phyloP scores from a whole-genome alignment of 1,284 basidiomycete genomes.

The Macrocystidia cucumis region DNA sequence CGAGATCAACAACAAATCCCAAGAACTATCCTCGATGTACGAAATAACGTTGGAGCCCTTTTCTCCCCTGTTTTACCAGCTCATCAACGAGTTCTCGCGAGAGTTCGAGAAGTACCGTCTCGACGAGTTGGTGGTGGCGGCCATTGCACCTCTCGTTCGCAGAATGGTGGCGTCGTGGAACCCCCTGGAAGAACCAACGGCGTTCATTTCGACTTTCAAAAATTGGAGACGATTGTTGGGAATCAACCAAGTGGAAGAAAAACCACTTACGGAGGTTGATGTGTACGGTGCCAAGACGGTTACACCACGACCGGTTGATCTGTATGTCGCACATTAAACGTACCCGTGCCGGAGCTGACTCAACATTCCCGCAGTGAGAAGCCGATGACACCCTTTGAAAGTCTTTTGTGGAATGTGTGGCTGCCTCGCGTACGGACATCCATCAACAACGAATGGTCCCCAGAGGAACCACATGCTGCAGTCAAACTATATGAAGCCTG shows the following conservation, averaged over 20 bases:
- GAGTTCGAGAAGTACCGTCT: constrained; percentile 79
- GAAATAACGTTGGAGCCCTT: constrained; percentile 69
- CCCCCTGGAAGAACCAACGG: constrained; percentile 61
- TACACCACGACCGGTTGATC: constrained; percentile 20
- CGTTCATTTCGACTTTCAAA: constrained; percentile 57
- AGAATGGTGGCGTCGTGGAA: constrained; percentile 64
- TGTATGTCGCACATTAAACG: constrained; percentile 23
- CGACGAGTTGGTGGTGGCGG: constrained; percentile 90
- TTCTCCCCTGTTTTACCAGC: constrained; percentile 60
- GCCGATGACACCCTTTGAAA: constrained; percentile 93
- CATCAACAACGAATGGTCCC: constrained; percentile 91
- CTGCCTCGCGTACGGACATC: constrained; percentile 87
- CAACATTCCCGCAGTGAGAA: constrained; percentile 31
- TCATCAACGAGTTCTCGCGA: constrained; percentile 62
- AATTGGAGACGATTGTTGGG: constrained; percentile 65
- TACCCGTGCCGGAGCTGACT: constrained; percentile 6
- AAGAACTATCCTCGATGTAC: constrained; percentile 52
- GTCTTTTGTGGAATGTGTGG: constrained; percentile 92
- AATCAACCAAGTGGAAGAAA: constrained; percentile 36
- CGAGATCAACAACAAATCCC: constrained; percentile 59
- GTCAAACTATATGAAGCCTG: constrained; percentile 85
- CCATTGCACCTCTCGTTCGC: constrained; percentile 76
- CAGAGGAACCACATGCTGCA: constrained; percentile 65
- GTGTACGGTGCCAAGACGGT: constrained; percentile 43
- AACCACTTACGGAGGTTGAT: constrained; percentile 40